Evolutionary conservation across 257 asterid species (phyloP), one percentile per base, ranked within the genome.

Genomic region (Solanum etuberosum): DNA sequence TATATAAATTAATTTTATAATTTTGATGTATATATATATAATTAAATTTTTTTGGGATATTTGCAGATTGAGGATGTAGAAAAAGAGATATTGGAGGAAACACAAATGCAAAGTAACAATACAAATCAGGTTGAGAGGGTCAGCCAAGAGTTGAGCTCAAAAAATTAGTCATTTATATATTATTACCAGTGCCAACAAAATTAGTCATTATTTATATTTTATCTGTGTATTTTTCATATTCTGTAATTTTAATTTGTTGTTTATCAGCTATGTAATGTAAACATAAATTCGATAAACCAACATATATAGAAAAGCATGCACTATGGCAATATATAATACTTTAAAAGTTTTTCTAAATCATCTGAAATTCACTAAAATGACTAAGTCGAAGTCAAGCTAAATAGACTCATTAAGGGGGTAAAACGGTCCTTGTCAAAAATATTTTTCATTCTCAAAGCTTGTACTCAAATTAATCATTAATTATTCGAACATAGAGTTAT

Each of bases 11-110:
- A 70, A 31, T 70, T 16, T 68, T 23, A 68, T 68, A 68, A 29
- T 31, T 40, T 68, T n/a, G 7, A 29, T 70, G 25, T 16, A 31
- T 15, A 32, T 16, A 31, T 15, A 32, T 31, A 15, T 70, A 70
- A 31, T 3, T 48, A 16, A 51, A 59, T 59, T 15, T 40, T 6
- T 80, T 27, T 31, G 6, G 51, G 23, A 18, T 15, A 37, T 74
- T 87, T 82, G 25, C 86, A 87, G 89, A 74, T 87, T 16, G 73
- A 87, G 20, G 89, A 63, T 5, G 74, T 51, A 14, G 89, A 87
- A 21, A 87, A 83, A 48, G 86, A 70, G 89, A 14, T 87, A 9
- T 23, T 59, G 54, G 89, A 87, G 29, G 61, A 84, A 5, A 15
- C 71, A 82, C 57, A 34, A 29, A 31, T 68, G n/a, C 9, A 63